Evolutionary conservation across 2,329 filamentous ascomycete species (phyloP), one percentile per base, ranked within the genome.

Genomic region (Whalleya microplaca): DNA sequence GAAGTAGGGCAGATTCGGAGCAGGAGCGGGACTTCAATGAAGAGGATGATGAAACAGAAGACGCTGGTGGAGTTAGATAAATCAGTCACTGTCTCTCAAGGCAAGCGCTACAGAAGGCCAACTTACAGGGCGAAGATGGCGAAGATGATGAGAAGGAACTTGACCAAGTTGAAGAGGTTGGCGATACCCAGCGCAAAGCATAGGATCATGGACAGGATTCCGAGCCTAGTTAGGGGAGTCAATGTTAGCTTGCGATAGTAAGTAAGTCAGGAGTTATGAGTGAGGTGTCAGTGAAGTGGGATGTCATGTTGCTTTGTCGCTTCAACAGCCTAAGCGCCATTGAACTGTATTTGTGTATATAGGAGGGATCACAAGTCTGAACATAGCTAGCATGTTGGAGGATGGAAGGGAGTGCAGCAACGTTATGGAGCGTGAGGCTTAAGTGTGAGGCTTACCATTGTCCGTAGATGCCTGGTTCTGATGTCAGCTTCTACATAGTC

Each of bases 1-100:
- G 94, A 98, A 5, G 95, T 99, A 56, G 95, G 95, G 80, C 95
- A 99, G 79, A 99, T 97, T 76, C 95, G 91, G 60, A 99, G 88
- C 55, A 99, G 90, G 57, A 98, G 88, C 23, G 95, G 95, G 18
- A 99, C 88, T 75, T 99, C 91, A 71, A 94, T 83, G 76, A 95
- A 95, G 71, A 95, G 79, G 70, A 95, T 89, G 66, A 93, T 69
- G 67, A 92, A 85, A 14, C 86, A 83, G 48, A 83, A 92, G 58
- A 83, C 79, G 44, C 91, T 94, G 65, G 49, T 14, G n/a, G 20
- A 37, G 20, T 9, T 9, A 9, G 29, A 21, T 16, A 9, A 20
- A 10, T 59, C 46, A 62, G 55, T 16, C 43, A 61, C 6, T 27
- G 53, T 37, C 47, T 41, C 45, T 49, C 21, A 8, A 29, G 18